phyloP scores from a whole-genome alignment of 1,284 basidiomycete species.

The Xerocomus amazonicus region DNA sequence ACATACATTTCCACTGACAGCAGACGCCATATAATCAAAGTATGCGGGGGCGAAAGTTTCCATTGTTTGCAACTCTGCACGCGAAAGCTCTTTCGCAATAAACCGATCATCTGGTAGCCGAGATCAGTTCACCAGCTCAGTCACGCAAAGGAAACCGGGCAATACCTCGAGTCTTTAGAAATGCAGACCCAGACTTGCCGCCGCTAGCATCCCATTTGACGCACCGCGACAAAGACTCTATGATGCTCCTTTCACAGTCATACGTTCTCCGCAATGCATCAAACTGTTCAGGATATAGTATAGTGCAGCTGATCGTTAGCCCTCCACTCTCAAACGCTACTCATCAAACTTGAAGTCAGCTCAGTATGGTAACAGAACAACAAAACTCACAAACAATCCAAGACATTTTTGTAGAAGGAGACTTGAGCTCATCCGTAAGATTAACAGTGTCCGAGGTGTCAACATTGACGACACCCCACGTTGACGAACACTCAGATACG shows the following conservation, averaged over 20 bases:
- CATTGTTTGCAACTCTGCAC: conserved; percentile 90
- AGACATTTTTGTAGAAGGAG: conserved; percentile 74
- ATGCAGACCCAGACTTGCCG: conserved; percentile 95
- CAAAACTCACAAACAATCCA: conserved; percentile 69
- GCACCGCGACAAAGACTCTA: conserved; percentile 91
- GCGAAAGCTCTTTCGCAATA: conserved; percentile 95
- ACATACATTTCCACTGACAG: conserved; percentile 72
- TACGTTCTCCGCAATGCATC: conserved; percentile 91
- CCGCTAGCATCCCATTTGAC: conserved; percentile 96
- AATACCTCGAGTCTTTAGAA: conserved; percentile 89
- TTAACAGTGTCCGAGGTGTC: conserved; percentile 61
- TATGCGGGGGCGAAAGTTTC: conserved; percentile 97
- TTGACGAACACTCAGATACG: conserved; percentile 74
- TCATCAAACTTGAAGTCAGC: conserved; percentile 44
- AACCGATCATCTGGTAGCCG: conserved; percentile 82
- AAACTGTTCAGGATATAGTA: conserved; percentile 97
- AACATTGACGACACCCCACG: conserved; percentile 84
- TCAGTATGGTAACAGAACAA: background rate
- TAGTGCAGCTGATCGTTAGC: conserved; percentile 92
- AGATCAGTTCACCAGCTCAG: conserved; percentile 2
- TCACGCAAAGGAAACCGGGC: background rate
- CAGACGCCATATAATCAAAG: conserved; percentile 94
- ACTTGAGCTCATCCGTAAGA: conserved; percentile 71
- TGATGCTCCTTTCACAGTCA: conserved; percentile 89
- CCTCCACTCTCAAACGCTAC: conserved; percentile 87